phyloP scores from a whole-genome alignment of 495 filamentous ascomycete species.

The Tuber magnatum region DNA sequence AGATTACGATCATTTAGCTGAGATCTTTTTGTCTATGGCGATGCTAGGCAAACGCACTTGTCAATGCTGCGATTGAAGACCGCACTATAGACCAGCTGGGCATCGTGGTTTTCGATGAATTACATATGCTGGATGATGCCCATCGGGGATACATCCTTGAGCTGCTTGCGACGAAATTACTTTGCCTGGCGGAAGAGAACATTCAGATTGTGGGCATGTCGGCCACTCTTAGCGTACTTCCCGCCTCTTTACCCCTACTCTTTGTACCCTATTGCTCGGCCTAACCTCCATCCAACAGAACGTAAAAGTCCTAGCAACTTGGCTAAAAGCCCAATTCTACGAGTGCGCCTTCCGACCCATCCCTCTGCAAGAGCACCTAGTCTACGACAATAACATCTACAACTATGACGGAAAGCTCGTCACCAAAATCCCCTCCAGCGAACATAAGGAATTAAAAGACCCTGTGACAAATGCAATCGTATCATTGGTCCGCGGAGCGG shows the following conservation, averaged over 20 bases:
- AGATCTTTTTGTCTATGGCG: conserved; percentile 25
- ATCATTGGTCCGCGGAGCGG: conserved; percentile 61
- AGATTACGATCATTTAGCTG: conserved; percentile 2
- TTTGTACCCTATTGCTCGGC: not conserved
- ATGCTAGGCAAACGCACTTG: conserved; percentile 64
- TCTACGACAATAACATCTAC: conserved; percentile 68
- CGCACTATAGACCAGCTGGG: conserved; percentile 58
- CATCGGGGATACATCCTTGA: conserved; percentile 74
- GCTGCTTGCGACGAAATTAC: conserved; percentile 68
- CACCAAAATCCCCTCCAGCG: conserved; percentile 41
- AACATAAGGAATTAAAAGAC: conserved; percentile 55
- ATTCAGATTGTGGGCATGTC: conserved; percentile 80
- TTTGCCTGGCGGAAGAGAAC: conserved; percentile 57
- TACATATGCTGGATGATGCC: conserved; percentile 77
- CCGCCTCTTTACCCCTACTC: conserved; percentile 12
- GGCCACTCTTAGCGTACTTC: conserved; percentile 60
- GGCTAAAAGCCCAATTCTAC: conserved; percentile 66
- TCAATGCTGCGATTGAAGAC: conserved; percentile 69
- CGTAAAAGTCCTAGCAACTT: conserved; percentile 58
- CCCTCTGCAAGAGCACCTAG: conserved; percentile 66
- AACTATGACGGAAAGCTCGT: conserved; percentile 48
- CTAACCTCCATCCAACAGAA: conserved; percentile 49
- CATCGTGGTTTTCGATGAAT: conserved; percentile 67
- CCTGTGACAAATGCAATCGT: conserved; percentile 63
- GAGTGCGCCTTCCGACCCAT: conserved; percentile 67